These are phyloP conservation scores for Gaultheria prostrata DNA, from an alignment of 148 eudicot species.

Conservation along the genomic window DNA sequence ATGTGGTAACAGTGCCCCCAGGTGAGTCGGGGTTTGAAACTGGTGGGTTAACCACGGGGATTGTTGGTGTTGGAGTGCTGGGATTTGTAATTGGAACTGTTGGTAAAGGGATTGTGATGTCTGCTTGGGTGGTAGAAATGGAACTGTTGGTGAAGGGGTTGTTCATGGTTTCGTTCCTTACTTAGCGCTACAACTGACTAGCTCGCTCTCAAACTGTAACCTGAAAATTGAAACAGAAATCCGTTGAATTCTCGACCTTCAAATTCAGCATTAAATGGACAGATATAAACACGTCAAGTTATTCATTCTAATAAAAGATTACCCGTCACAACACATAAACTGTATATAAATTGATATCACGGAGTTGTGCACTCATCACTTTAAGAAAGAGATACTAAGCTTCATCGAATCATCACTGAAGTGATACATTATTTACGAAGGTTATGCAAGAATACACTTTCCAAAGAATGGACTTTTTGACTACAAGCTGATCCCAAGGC, in stretches of 20 bases:
- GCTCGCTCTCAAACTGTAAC: not conserved
- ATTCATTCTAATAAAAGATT: not conserved
- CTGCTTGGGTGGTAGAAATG: slow-evolving; percentile 47
- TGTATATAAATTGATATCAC: not conserved
- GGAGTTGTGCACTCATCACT: not conserved
- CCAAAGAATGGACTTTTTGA: not conserved
- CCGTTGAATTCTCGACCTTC: not conserved
- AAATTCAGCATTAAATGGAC: not conserved
- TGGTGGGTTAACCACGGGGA: slow-evolving; percentile 48
- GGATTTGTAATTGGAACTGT: slow-evolving; percentile 60
- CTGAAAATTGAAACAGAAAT: not conserved
- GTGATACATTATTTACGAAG: too few species aligned
- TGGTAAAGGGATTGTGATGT: slow-evolving; percentile 82
- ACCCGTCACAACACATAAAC: not conserved
- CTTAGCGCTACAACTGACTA: not conserved
- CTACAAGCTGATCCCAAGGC: too few species aligned
- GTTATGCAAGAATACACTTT: not conserved
- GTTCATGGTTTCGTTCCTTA: slow-evolving; percentile 10
- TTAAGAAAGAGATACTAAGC: not conserved
- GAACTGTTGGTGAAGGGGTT: slow-evolving; percentile 10
- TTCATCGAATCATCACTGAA: too few species aligned
- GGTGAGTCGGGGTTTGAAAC: slow-evolving; percentile 50
- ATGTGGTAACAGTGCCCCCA: slow-evolving; percentile 15
- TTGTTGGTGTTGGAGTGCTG: slow-evolving; percentile 30
- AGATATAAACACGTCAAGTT: not conserved